Evolutionary conservation across 176 grass and related monocot genomes (phyloP).

Genomic region (Cenchrus americanus): DNA sequence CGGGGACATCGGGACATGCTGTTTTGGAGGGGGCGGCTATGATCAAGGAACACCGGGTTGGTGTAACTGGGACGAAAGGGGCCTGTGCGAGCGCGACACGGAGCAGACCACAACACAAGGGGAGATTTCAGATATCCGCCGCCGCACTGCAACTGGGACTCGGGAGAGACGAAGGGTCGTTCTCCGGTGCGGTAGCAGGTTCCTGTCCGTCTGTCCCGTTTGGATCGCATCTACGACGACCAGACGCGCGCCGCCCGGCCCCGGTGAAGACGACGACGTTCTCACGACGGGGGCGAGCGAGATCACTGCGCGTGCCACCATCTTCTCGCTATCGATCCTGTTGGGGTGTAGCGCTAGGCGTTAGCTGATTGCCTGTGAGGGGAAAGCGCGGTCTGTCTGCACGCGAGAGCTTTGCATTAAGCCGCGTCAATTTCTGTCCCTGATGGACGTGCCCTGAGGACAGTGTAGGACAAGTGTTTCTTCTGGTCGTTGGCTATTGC

Average conservation of each 20-base stretch:
- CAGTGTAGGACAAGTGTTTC: background rate
- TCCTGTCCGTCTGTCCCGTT: background rate
- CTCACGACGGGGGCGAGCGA: background rate
- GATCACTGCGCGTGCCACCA: background rate
- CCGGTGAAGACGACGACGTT: slow-evolving; percentile 10
- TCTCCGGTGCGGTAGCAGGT: slow-evolving; percentile 4
- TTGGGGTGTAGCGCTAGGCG: background rate
- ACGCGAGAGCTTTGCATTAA: background rate
- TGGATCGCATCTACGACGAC: background rate
- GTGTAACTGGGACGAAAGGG: background rate
- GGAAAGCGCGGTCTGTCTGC: background rate
- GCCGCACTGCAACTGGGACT: too few species aligned
- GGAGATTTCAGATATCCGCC: too few species aligned
- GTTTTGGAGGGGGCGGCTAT: background rate
- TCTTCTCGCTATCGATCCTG: background rate
- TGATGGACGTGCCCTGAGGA: background rate
- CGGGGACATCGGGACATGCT: background rate
- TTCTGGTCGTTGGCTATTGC: too few species aligned
- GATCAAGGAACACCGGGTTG: background rate
- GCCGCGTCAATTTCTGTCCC: slow-evolving; percentile 14
- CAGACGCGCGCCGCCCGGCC: background rate
- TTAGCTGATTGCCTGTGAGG: background rate
- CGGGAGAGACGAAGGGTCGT: background rate
- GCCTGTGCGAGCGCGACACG: background rate
- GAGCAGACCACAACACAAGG: background rate